Percentiles rank a stretch among this genome's conserved stretches.
Conservation (phyloP, 192 early-diverging fungal genomes). For the Linnemannia elongata region DNA sequence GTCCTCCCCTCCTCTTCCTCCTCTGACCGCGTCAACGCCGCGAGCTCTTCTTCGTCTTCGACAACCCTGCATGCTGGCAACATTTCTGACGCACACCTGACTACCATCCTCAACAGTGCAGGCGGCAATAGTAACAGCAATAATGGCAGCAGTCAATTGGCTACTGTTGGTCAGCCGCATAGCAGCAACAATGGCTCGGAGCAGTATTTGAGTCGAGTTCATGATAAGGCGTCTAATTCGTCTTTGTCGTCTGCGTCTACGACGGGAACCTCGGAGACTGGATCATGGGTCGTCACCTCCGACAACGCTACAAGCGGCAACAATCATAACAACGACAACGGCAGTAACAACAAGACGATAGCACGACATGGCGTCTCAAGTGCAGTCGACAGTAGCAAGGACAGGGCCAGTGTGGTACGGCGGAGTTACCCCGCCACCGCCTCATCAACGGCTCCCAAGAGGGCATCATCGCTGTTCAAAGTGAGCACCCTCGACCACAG, state of each 20-base stretch:
- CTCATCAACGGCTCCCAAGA: conserved; percentile 25
- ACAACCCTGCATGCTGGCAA: not conserved
- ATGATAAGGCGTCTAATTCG: not conserved
- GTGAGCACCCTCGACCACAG: conserved; percentile 48
- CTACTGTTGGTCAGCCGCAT: not conserved
- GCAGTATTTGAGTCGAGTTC: not conserved
- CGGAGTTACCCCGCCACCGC: not conserved
- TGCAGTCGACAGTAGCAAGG: conserved; percentile 4
- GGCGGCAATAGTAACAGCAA: not conserved
- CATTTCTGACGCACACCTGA: not conserved
- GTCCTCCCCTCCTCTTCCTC: not conserved
- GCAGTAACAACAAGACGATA: not conserved
- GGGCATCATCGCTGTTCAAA: conserved; percentile 48
- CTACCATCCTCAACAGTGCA: not conserved
- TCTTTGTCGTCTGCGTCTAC: conserved; percentile 1
- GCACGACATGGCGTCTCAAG: not conserved
- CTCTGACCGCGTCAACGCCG: not conserved
- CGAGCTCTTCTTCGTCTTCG: not conserved
- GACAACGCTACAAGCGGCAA: not conserved
- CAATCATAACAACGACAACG: not conserved
- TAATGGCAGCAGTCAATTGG: not conserved
- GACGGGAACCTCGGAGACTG: conserved; percentile 6
- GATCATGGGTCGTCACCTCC: conserved; percentile 18
- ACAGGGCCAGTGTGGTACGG: conserved; percentile 10
- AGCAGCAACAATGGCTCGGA: not conserved